phyloP scores from a whole-genome alignment of 176 grass and related monocot genomes.

The Echinochloa phyllopogon region DNA sequence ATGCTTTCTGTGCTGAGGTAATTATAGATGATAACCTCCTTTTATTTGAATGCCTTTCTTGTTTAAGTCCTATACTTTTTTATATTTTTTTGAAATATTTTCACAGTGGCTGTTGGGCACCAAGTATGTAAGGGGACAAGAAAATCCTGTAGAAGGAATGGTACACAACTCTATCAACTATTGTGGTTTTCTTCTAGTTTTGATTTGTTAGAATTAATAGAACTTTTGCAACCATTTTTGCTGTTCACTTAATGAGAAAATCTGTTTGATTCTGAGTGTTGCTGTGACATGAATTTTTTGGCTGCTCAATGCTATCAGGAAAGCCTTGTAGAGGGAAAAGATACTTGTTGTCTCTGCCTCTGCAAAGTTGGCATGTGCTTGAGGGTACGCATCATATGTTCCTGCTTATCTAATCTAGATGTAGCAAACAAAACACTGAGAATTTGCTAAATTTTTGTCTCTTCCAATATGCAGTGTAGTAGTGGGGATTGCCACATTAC shows the following conservation, averaged over 20 bases:
- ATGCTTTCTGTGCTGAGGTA: constrained; percentile 99
- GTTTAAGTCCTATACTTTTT: background rate
- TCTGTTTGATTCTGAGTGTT: constrained; percentile 14
- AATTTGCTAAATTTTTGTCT: constrained; percentile 46
- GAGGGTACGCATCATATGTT: constrained; percentile 55
- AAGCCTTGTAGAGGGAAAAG: constrained; percentile 68
- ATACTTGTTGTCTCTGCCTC: constrained; percentile 81
- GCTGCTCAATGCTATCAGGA: constrained; percentile 61
- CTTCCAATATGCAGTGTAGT: constrained; percentile 77
- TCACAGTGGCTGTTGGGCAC: constrained; percentile 85
- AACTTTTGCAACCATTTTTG: background rate
- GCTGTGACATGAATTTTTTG: constrained; percentile 32
- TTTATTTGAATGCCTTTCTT: constrained; percentile 18
- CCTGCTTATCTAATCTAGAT: constrained; percentile 30
- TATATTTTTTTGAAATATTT: constrained; percentile 38
- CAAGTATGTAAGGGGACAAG: constrained; percentile 82
- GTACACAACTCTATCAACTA: constrained; percentile 43
- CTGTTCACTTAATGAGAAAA: constrained; percentile 12
- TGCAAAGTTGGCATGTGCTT: constrained; percentile 67
- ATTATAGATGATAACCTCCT: constrained; percentile 38
- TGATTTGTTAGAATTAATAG: constrained; percentile 15
- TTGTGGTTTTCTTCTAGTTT: constrained; percentile 25
- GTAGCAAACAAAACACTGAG: constrained; percentile 34
- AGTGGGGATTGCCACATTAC: constrained; percentile 64
- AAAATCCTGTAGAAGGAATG: constrained; percentile 80